A percentile compares a stretch with the other conserved stretches of the same genome.
phyloP scores from a whole-genome alignment of 805 yeast species.

The Lipomyces anomalus region DNA sequence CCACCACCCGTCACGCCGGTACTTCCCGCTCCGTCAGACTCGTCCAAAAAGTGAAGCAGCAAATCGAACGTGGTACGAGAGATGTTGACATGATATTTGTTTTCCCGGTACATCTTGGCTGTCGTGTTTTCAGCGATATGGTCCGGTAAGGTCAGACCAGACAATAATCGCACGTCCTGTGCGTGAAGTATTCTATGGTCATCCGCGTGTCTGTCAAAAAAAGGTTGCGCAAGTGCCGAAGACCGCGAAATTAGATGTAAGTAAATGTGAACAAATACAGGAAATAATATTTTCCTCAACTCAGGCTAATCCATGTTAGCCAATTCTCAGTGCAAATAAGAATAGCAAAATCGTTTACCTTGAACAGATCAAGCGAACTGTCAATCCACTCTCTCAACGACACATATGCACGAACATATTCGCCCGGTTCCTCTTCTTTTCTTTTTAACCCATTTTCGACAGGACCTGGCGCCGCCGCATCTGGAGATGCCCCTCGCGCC shows the following conservation, averaged over 20 bases:
- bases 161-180: constrained; percentile 63
- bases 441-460: constrained; percentile 17
- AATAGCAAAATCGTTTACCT: constrained; percentile 12
- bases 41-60: constrained; percentile 79
- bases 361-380: constrained; percentile 82
- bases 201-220: constrained; percentile 64
- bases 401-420: constrained; percentile 73
- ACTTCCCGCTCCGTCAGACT: constrained; percentile 84
- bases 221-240: constrained; percentile 54
- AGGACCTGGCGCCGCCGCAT: constrained; percentile 34
- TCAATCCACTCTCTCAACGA: constrained; percentile 85
- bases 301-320: constrained; percentile 48
- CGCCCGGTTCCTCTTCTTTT: constrained; percentile 50
- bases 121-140: constrained; percentile 78
- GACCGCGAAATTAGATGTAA: constrained; percentile 69
- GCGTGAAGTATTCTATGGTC: constrained; percentile 77
- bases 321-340: background rate
- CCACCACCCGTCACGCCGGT: constrained; percentile 95
- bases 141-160: constrained; percentile 69
- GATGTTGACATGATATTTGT: constrained; percentile 68
- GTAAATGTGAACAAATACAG: constrained; percentile 86
- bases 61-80: constrained; percentile 82
- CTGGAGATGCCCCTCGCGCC: constrained; percentile 27
- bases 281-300: constrained; percentile 74
- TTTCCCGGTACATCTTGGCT: constrained; percentile 66